phyloP scores from a whole-genome alignment of 2,329 filamentous ascomycete species.

The Alternaria metachromatica region DNA sequence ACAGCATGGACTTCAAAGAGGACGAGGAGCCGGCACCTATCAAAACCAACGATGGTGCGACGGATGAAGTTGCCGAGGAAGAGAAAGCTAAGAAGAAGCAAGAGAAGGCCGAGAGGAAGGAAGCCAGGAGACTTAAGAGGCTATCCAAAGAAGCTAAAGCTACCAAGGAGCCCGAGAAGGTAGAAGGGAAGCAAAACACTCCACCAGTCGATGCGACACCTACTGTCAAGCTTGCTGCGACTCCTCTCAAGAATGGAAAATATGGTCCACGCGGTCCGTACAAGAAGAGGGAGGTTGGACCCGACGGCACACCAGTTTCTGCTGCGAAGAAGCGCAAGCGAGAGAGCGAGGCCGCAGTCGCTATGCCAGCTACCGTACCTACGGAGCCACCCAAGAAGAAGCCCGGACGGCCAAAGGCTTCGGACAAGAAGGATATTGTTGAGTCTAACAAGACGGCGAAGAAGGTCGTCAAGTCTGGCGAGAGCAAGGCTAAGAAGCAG shows the following conservation, averaged over 20 bases:
- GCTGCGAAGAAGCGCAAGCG: conserved; percentile 29
- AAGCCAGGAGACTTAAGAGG: conserved; percentile 8
- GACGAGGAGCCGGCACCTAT: conserved; percentile 3
- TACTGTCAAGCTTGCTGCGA: not conserved
- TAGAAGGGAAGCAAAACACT: not conserved
- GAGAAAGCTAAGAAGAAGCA: conserved; percentile 1
- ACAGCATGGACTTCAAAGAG: conserved; percentile 28
- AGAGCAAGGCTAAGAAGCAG: conserved; percentile 3
- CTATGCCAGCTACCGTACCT: not conserved
- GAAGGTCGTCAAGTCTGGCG: not conserved
- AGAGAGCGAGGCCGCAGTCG: conserved; percentile 4
- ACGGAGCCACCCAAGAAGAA: conserved; percentile 3
- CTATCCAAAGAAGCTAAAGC: not conserved
- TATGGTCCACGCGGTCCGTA: conserved; percentile 7
- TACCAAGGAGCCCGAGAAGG: not conserved
- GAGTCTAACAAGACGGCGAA: not conserved
- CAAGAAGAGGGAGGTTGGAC: conserved; percentile 8
- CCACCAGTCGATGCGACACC: conserved; percentile 6
- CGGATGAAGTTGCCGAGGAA: not conserved
- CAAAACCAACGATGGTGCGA: not conserved
- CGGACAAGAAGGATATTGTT: not conserved
- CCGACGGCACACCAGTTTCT: conserved; percentile 2
- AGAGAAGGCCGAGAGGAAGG: conserved; percentile 12
- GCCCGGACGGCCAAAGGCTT: not conserved
- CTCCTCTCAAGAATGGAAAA: conserved; percentile 5